Base-by-base conservation (phyloP, 106 monocot genomes). In the Acorus calamus region DNA sequence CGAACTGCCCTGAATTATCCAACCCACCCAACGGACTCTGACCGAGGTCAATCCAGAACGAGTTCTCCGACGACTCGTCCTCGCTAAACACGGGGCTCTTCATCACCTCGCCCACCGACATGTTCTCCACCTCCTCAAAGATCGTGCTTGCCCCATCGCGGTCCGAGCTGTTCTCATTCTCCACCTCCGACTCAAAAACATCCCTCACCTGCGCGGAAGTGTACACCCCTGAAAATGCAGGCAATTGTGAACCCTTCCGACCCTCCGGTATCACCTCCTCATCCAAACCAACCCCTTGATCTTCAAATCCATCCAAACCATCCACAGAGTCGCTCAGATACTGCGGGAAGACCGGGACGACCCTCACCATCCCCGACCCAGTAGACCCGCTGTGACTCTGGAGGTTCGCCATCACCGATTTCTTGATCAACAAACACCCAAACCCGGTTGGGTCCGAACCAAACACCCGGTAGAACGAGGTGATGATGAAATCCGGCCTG, bases 401-500 rank as follows among this genome's bases (percentile, higher is more conserved):
- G 72, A 96, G 79, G 72, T 77, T 77, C 43, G 70, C 63, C 75
- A 96, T 96, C 60, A 85, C 87, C 0, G 94, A 90, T 64, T 91
- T 90, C 73, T 89, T 90, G 51, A 96, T 96, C 51, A 96, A 82
- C 10, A 96, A 71, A 62, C 94, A 96, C 3, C 94, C 94, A 60
- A 89, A 94, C 43, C 94, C 94, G 12, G 84, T 87, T 3, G 92
- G 85, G 52, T 90, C 94, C 44, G 75, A 78, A 58, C 86, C 93
- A 74, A 89, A 89, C 47, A 89, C 89, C 56, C 92, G 71, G 44
- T 92, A 92, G 67, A 92, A 92, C n/a, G 94, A 96, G 5, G 94
- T 96, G 46, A 96, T 90, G 52, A 96, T 96, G 72, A 96, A 96
- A 72, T 96, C 94, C 2, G 94, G 94, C 42, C 94, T 68, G 68